Evolutionary conservation across 164 flowering plant genomes (phyloP), one percentile per base, ranked within the genome.

Genomic region (Annona squamosa): DNA sequence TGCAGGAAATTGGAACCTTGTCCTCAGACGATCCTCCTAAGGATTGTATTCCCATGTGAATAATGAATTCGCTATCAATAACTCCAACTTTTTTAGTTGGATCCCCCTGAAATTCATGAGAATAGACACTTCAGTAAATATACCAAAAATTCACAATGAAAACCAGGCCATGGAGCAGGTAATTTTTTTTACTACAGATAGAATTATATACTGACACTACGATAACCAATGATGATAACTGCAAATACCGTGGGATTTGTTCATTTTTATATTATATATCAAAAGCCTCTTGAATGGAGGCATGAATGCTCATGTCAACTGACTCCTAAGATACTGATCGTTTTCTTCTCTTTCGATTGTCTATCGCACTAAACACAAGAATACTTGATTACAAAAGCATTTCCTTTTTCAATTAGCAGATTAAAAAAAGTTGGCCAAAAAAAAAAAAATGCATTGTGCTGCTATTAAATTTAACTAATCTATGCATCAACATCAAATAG

Each of bases 31-130:
- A 68, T 4, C 89, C 90, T 57, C 94, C 97, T 79, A 90, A 61
- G 56, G 91, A 83, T 79, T 83, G 93, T 65, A 90, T 90, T 26
- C 93, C 97, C 77, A 85, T 78, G 79, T 91, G 97, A 75, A 89
- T 81, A 63, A 91, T 72, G 71, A 81, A 91, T 76, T 90, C 91
- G 68, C 90, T 87, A 76, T 91, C 97, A 77, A 90, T 78, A 3
- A 91, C 79, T 64, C 97, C 97, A 2, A 91, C 93, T 73, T 87
- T 91, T 82, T 81, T 78, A 17, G 90, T 84, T 19, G 93, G 85
- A 72, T 90, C 91, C 4, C 97, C 97, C 97, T 91, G 85, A 57
- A 59, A 26, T 52, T 69, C 71, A 13, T 18, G 26, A 62, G 42
- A 3, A 69, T 69, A 48, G 9, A 69, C 12, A 56, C 2, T 18